Percentiles rank a stretch among this genome's conserved stretches.
Evolutionary conservation across 2,329 filamentous ascomycete genomes (phyloP).

Genomic region (Stachybotrys chartarum): DNA sequence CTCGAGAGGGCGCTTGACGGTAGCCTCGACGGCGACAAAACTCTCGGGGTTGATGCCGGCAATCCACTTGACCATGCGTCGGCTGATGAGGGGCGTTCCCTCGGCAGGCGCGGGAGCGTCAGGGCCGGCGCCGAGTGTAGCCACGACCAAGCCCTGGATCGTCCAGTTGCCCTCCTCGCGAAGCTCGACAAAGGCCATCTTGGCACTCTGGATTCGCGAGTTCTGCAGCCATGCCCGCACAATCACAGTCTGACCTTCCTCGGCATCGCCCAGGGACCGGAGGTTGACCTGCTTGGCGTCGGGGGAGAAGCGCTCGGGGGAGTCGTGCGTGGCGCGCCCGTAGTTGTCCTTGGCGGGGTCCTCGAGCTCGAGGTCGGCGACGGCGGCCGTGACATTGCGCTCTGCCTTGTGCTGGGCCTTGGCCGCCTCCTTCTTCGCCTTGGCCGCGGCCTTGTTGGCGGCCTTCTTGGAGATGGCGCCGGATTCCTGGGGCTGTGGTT

Average conservation of each 20-base stretch:
- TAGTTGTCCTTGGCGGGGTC: constrained; percentile 73
- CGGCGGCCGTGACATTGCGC: constrained; percentile 58
- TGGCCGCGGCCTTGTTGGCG: constrained; percentile 75
- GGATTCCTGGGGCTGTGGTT: neutral
- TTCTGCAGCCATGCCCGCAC: constrained; percentile 83
- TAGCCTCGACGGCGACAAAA: constrained; percentile 73
- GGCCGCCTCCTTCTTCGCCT: constrained; percentile 81
- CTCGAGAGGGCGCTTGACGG: constrained; percentile 74
- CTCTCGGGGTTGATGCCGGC: constrained; percentile 70
- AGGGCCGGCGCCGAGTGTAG: constrained; percentile 13
- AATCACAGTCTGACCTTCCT: constrained; percentile 64
- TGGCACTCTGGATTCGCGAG: constrained; percentile 78
- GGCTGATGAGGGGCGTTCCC: constrained; percentile 45
- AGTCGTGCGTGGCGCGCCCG: constrained; percentile 50
- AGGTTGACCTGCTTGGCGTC: constrained; percentile 54
- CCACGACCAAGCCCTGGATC: constrained; percentile 73
- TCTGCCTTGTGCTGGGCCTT: constrained; percentile 70
- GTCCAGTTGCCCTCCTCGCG: constrained; percentile 67
- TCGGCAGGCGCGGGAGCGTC: too few relatives aligned
- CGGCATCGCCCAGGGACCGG: constrained; percentile 53
- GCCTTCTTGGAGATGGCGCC: constrained; percentile 48
- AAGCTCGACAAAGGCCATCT: constrained; percentile 86
- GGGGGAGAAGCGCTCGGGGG: constrained; percentile 33
- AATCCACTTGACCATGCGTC: constrained; percentile 93
- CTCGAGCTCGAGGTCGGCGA: constrained; percentile 38